Percentiles rank a stretch among this genome's conserved stretches.
Evolutionary conservation across 352 stramenopile species (phyloP).

Genomic region (Pythium sukuiense): DNA sequence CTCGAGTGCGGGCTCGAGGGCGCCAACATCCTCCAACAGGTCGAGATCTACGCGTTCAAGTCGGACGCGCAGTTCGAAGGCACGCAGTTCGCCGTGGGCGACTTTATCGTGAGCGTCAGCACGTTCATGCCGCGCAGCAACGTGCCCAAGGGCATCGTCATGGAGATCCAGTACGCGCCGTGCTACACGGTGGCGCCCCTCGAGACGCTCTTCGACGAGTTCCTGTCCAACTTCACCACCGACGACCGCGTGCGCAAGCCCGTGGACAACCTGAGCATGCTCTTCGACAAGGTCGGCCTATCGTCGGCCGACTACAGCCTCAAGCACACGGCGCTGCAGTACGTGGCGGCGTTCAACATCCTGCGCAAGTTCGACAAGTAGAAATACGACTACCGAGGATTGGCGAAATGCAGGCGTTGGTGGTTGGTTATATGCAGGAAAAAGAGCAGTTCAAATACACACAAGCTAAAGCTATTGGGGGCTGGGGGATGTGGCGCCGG

Average conservation of each 20-base stretch:
- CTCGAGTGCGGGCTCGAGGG: slow-evolving; percentile 84
- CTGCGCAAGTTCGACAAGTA: slow-evolving; percentile 82
- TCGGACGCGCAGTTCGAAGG: slow-evolving; percentile 87
- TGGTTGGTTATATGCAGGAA: background rate
- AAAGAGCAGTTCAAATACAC: slow-evolving; percentile 8
- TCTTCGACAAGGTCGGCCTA: slow-evolving; percentile 81
- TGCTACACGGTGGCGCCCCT: slow-evolving; percentile 75
- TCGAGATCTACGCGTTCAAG: slow-evolving; percentile 90
- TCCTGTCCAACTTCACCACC: slow-evolving; percentile 66
- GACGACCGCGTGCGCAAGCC: slow-evolving; percentile 75
- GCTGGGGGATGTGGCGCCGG: slow-evolving; percentile 1
- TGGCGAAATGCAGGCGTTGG: slow-evolving; percentile 1
- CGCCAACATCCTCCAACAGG: slow-evolving; percentile 84
- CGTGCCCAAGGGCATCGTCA: slow-evolving; percentile 69
- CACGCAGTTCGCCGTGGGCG: slow-evolving; percentile 77
- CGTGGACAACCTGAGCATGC: slow-evolving; percentile 54
- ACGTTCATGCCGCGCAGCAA: slow-evolving; percentile 89
- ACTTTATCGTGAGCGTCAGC: slow-evolving; percentile 85
- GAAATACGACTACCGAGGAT: background rate
- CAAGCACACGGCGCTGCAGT: slow-evolving; percentile 88
- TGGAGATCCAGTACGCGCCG: slow-evolving; percentile 85
- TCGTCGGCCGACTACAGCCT: slow-evolving; percentile 73
- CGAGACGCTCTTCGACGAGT: slow-evolving; percentile 85
- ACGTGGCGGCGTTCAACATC: slow-evolving; percentile 87
- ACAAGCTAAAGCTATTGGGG: slow-evolving; percentile 9